Conservation (phyloP, 495 filamentous ascomycete species). For the Melanomma pulvis-pyrius region DNA sequence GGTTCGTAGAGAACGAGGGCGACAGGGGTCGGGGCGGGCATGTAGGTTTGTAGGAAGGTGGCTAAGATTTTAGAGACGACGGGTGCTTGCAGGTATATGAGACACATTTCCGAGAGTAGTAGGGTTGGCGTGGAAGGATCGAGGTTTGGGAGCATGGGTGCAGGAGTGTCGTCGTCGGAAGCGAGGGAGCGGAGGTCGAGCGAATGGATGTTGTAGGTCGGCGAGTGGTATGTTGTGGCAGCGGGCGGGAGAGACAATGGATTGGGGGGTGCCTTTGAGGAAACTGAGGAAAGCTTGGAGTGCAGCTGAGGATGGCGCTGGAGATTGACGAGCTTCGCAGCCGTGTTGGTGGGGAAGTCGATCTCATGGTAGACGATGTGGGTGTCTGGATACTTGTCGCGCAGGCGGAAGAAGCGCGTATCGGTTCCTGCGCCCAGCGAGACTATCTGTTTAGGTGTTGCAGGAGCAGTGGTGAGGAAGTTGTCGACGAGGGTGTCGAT, state of each 20-base stretch:
- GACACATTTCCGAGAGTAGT: conserved; percentile 89
- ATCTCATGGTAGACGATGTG: conserved; percentile 83
- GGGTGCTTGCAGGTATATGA: conserved; percentile 75
- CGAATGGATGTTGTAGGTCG: conserved; percentile 72
- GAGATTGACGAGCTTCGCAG: conserved; percentile 63
- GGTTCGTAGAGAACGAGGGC: conserved; percentile 87
- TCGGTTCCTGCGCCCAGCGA: conserved; percentile 94
- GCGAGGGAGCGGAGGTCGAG: conserved; percentile 74
- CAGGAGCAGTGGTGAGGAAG: conserved; percentile 59
- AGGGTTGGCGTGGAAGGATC: conserved; percentile 68
- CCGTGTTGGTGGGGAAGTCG: conserved; percentile 78
- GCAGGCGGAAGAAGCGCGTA: conserved; percentile 78
- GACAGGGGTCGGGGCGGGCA: conserved; percentile 51
- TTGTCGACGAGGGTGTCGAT: conserved; percentile 76
- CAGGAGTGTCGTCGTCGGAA: conserved; percentile 19
- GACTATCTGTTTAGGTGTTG: conserved; percentile 73
- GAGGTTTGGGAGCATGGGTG: conserved; percentile 47
- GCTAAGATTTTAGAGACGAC: conserved; percentile 65
- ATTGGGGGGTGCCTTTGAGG: conserved; percentile 16
- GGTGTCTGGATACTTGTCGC: conserved; percentile 42
- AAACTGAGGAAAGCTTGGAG: conserved; percentile 4
- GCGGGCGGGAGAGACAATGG: conserved; percentile 43
- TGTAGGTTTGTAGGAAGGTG: conserved; percentile 63
- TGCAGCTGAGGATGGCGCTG: conserved; percentile 45
- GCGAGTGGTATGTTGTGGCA: conserved; percentile 51